These are phyloP conservation scores for Mucor indicus DNA, from an alignment of 371 early-diverging fungal species.

Conservation along the genomic window DNA sequence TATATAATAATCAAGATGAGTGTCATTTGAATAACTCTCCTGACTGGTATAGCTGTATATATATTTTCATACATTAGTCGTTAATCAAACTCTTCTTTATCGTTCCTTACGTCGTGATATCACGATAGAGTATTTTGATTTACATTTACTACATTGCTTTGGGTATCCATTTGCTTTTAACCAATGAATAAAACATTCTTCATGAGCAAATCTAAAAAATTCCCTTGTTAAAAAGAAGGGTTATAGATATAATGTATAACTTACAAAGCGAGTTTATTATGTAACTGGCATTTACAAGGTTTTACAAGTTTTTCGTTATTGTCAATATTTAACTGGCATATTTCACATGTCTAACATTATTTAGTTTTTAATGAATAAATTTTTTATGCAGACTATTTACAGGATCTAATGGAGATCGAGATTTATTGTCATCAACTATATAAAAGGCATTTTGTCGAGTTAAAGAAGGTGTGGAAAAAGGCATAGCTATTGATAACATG, in stretches of 20 bases:
- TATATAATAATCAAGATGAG: no score
- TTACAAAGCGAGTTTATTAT: neutral
- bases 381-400: neutral
- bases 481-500: neutral
- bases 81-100: no score
- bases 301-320: neutral
- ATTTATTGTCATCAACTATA: conserved; percentile 5
- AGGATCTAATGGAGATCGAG: conserved; percentile 1
- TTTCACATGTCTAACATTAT: neutral
- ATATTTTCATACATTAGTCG: no score
- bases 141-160: conserved; percentile 3
- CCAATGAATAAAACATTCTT: conserved; percentile 6
- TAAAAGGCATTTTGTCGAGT: conserved; percentile 19
- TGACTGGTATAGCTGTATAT: no score
- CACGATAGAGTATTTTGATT: neutral
- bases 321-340: neutral
- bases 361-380: neutral
- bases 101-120: no score
- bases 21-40: no score
- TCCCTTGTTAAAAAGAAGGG: neutral
- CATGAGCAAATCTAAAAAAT: conserved; percentile 2
- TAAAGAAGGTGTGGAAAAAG: conserved; percentile 5
- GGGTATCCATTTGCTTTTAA: neutral
- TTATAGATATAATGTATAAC: neutral
- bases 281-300: neutral